Conservation (phyloP, 139 green algal genomes). For the Auxenochlorella pyrenoidosa region DNA sequence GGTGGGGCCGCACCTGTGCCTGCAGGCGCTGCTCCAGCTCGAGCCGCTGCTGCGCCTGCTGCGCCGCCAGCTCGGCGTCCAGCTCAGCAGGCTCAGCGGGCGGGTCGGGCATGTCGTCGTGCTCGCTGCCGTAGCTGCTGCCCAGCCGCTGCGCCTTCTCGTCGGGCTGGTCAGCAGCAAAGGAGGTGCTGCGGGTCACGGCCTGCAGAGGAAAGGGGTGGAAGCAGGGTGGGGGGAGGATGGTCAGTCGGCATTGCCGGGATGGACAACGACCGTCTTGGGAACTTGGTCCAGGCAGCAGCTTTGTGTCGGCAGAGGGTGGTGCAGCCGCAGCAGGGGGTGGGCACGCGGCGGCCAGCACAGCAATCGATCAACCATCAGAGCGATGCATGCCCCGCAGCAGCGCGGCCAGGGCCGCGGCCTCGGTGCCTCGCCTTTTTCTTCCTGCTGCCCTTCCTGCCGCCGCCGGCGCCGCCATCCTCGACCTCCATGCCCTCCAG, state of each 20-base stretch:
- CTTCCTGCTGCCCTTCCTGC: constrained; percentile 40
- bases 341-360: too few relatives aligned
- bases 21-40: not conserved
- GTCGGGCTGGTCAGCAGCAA: constrained; percentile 33
- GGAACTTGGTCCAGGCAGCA: too few relatives aligned
- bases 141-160: constrained; percentile 24
- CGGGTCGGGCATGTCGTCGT: not conserved
- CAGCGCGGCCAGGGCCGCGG: too few relatives aligned
- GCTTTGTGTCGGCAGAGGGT: too few relatives aligned
- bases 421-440: constrained; percentile 38
- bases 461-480: not conserved
- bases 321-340: too few relatives aligned
- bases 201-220: not conserved
- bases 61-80: not conserved
- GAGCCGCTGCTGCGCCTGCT: not conserved
- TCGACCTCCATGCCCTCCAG: constrained; percentile 34
- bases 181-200: constrained; percentile 16
- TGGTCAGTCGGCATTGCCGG: too few relatives aligned
- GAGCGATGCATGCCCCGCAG: too few relatives aligned
- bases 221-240: too few relatives aligned
- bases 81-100: not conserved
- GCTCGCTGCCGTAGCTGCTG: not conserved
- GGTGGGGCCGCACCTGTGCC: not conserved
- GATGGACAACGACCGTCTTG: too few relatives aligned
- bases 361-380: too few relatives aligned